Conservation (phyloP, 1,139 yeast species). For the Lodderomyces pseudojiufengensis region DNA sequence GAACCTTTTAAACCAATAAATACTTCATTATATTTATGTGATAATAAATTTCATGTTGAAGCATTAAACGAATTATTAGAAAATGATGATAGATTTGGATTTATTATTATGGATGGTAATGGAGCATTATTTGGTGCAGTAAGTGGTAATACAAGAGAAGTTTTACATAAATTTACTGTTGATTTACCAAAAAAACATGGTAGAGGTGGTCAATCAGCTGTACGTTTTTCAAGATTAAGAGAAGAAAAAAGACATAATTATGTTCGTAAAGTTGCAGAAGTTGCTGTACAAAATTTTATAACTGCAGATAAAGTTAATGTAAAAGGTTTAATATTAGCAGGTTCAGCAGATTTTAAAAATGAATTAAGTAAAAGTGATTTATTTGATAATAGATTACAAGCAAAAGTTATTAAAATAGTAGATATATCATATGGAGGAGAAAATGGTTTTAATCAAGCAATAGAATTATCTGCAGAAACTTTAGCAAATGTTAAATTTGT, state of each 20-base stretch:
- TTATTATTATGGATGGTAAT: slow-evolving; percentile 98
- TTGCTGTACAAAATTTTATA: slow-evolving; percentile 94
- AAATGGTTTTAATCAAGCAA: slow-evolving; percentile 98
- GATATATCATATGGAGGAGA: slow-evolving; percentile 99
- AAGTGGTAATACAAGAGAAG: slow-evolving; percentile 94
- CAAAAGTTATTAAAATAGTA: slow-evolving; percentile 85
- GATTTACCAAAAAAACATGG: slow-evolving; percentile 99
- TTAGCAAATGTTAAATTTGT: slow-evolving; percentile 94
- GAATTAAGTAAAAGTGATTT: slow-evolving; percentile 90
- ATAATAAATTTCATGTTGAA: slow-evolving; percentile 96
- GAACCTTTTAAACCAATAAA: slow-evolving; percentile 98
- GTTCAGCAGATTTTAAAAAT: slow-evolving; percentile 97
- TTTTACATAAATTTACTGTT: slow-evolving; percentile 91
- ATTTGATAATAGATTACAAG: slow-evolving; percentile 84
- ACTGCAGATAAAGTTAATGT: slow-evolving; percentile 90
- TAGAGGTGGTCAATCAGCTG: slow-evolving; percentile 99
- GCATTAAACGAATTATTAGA: slow-evolving; percentile 91
- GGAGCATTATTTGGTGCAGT: slow-evolving; percentile 96
- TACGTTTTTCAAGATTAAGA: slow-evolving; percentile 98
- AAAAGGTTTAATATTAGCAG: slow-evolving; percentile 92
- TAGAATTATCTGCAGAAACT: slow-evolving; percentile 94
- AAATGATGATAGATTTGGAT: slow-evolving; percentile 93
- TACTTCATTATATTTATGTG: slow-evolving; percentile 93
- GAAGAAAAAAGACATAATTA: slow-evolving; percentile 99
- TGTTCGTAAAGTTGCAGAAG: slow-evolving; percentile 97